These are phyloP conservation scores for Inga leiocalycina DNA, from an alignment of 306 rosid genomes.

Conservation along the genomic window DNA sequence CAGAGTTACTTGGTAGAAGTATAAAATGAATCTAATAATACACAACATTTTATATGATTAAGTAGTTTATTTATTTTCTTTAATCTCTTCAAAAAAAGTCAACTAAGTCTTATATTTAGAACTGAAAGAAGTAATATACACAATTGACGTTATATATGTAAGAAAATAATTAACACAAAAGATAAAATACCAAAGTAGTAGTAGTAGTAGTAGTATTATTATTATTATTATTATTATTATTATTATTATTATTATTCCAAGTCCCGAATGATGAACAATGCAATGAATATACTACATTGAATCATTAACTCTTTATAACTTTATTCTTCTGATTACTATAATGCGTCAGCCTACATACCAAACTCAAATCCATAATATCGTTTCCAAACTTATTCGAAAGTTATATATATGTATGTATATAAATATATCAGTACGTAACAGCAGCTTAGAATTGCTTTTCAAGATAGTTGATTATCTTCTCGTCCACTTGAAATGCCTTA, in stretches of 20 bases:
- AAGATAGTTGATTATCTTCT: constrained; percentile 8
- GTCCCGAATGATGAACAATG: background rate
- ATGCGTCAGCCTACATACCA: background rate
- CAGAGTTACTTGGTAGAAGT: too few species aligned
- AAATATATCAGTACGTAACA: background rate
- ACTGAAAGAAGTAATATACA: too few species aligned
- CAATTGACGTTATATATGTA: too few species aligned
- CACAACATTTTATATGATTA: too few species aligned
- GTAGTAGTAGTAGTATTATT: background rate
- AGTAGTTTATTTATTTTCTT: too few species aligned
- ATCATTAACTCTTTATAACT: background rate
- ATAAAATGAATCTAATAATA: too few species aligned
- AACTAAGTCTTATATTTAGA: too few species aligned
- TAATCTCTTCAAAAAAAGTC: too few species aligned
- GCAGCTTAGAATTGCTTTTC: constrained; percentile 31
- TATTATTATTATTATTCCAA: too few species aligned
- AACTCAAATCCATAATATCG: background rate
- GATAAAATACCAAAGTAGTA: background rate
- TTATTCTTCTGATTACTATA: background rate
- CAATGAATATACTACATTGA: background rate
- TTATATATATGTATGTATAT: background rate
- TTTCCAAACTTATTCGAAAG: background rate
- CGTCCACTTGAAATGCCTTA: constrained; percentile 42
- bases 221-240: too few species aligned
- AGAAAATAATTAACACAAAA: background rate